Evolutionary conservation across 306 rosid species (phyloP).

Genomic region (Casuarina glauca): DNA sequence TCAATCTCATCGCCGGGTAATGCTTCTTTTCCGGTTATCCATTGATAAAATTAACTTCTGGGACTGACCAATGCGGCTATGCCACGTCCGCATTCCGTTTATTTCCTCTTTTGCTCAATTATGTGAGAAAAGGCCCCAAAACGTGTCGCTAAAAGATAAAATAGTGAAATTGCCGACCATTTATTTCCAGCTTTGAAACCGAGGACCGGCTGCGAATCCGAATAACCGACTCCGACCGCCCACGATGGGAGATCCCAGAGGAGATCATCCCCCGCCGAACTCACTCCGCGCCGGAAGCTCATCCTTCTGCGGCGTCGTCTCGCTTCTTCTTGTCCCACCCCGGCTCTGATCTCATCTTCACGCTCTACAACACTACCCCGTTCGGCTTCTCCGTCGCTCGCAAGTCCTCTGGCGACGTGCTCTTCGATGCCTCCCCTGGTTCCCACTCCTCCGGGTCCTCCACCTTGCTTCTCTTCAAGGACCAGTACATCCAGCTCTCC

Average conservation of each 20-base stretch:
- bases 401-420: constrained; percentile 53
- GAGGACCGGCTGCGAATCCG: constrained; percentile 54
- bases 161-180: no score
- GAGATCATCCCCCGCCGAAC: constrained; percentile 47
- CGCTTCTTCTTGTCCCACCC: constrained; percentile 31
- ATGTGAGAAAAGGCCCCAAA: no score
- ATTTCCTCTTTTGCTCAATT: no score
- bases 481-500: constrained; percentile 72
- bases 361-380: constrained; percentile 62
- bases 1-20: constrained; percentile 63
- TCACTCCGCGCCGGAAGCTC: constrained; percentile 6
- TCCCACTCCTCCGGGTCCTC: constrained; percentile 29
- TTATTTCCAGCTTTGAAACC: constrained; percentile 49
- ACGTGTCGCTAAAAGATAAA: no score
- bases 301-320: background rate
- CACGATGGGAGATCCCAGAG: constrained; percentile 79
- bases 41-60: no score
- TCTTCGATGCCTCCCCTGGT: constrained; percentile 52
- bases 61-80: no score
- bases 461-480: constrained; percentile 61
- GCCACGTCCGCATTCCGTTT: no score
- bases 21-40: background rate
- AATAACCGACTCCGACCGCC: constrained; percentile 46
- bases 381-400: constrained; percentile 71
- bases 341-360: constrained; percentile 59